Percentiles rank a stretch among this genome's conserved stretches.
phyloP scores from a whole-genome alignment of 2,329 filamentous ascomycete genomes.

The Colletotrichum sansevieriae region DNA sequence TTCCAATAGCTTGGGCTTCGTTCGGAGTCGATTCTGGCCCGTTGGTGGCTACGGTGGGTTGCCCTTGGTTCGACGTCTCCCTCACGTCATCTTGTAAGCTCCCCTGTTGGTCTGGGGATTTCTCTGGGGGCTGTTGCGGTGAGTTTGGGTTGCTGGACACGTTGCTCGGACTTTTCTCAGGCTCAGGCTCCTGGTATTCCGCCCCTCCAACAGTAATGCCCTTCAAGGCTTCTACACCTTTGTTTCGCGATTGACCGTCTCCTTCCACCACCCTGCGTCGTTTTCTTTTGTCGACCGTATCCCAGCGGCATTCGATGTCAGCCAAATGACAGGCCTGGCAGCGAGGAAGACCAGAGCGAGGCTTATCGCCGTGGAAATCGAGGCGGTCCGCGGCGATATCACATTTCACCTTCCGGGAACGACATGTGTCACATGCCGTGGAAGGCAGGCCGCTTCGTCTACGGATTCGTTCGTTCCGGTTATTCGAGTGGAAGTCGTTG shows the following conservation, averaged over 20 bases:
- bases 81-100: too few relatives aligned
- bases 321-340: constrained; percentile 13
- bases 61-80: background rate
- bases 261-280: background rate
- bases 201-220: too few relatives aligned
- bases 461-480: background rate
- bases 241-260: background rate
- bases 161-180: too few relatives aligned
- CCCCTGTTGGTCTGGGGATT: too few relatives aligned
- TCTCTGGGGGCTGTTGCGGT: too few relatives aligned
- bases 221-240: too few relatives aligned
- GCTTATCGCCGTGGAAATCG: background rate
- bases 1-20: background rate
- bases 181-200: too few relatives aligned
- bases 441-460: constrained; percentile 9
- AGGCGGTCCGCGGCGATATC: background rate
- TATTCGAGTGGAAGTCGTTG: constrained; percentile 2
- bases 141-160: too few relatives aligned
- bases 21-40: background rate
- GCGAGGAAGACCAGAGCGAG: background rate
- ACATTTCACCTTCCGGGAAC: constrained; percentile 15
- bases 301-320: constrained; percentile 10
- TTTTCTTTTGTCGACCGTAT: constrained; percentile 17
- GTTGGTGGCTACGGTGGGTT: background rate
- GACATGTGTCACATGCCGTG: constrained; percentile 3